phyloP scores from a whole-genome alignment of 441 rosid genomes.

The Pelargonium myrrhifolium region DNA sequence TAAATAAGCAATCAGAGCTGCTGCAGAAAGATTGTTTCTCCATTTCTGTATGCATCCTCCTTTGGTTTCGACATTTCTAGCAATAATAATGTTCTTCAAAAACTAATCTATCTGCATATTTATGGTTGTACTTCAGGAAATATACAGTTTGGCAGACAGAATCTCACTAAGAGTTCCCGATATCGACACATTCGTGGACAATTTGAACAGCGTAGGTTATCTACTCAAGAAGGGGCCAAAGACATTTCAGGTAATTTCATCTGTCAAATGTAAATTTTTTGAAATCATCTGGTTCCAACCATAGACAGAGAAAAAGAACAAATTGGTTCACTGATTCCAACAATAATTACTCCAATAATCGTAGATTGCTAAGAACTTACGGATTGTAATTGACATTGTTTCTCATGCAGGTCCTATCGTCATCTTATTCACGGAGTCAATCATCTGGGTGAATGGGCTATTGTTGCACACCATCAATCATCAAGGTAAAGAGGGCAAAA shows the following conservation, averaged over 20 bases:
- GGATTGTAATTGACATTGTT: not conserved
- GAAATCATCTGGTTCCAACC: slow-evolving; percentile 3
- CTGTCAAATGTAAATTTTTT: not conserved
- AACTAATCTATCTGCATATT: slow-evolving; percentile 8
- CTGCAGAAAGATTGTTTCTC: slow-evolving; percentile 89
- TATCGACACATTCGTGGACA: slow-evolving; percentile 80
- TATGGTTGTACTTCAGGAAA: slow-evolving; percentile 53
- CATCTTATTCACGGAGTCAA: slow-evolving; percentile 76
- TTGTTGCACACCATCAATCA: slow-evolving; percentile 10
- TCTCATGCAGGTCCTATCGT: slow-evolving; percentile 64
- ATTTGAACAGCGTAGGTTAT: slow-evolving; percentile 80
- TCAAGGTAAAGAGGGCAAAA: slow-evolving; percentile 16
- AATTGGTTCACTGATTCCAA: not conserved
- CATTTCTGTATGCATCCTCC: slow-evolving; percentile 54
- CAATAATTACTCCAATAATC: not conserved
- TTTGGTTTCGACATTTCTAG: slow-evolving; percentile 18
- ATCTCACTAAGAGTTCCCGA: slow-evolving; percentile 89
- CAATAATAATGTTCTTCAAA: not conserved
- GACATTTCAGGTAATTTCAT: slow-evolving; percentile 66
- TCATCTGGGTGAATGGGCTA: slow-evolving; percentile 23
- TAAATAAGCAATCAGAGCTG: slow-evolving; percentile 79
- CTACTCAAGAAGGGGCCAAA: slow-evolving; percentile 90
- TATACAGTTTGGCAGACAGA: slow-evolving; percentile 91
- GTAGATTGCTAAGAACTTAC: not conserved
- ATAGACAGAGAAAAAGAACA: not conserved